phyloP scores from a whole-genome alignment of 2,329 filamentous ascomycete species.

The Incumbomyces delicatus region DNA sequence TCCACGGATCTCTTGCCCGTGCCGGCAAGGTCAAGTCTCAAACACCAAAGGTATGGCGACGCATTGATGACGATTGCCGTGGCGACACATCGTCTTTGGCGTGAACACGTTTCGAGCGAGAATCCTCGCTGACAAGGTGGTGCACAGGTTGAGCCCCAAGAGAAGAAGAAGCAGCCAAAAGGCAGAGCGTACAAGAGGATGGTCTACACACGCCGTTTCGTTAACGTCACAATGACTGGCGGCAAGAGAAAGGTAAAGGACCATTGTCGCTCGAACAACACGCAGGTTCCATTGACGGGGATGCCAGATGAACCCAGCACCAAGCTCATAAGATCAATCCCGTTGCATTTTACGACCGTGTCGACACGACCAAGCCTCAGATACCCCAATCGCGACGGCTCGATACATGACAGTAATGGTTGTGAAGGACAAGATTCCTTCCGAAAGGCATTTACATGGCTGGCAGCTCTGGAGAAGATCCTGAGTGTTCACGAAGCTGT shows the following conservation, averaged over 20 bases:
- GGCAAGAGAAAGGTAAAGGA: constrained; percentile 79
- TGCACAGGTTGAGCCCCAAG: constrained; percentile 67
- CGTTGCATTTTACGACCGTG: not conserved
- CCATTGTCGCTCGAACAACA: not conserved
- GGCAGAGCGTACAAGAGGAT: constrained; percentile 96
- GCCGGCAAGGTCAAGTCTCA: constrained; percentile 95
- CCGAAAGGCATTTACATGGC: not conserved
- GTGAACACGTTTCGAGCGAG: not conserved
- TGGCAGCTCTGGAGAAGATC: constrained; percentile 1
- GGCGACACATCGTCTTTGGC: not conserved
- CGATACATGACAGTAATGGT: not conserved
- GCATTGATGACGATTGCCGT: not conserved
- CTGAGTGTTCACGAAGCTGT: not conserved
- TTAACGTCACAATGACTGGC: constrained; percentile 93
- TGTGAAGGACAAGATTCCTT: not conserved
- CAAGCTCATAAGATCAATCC: constrained; percentile 51
- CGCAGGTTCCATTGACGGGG: no score
- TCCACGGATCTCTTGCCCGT: constrained; percentile 84
- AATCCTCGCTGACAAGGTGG: not conserved
- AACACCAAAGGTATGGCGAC: constrained; percentile 67
- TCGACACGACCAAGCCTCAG: not conserved
- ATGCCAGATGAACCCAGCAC: constrained; percentile 75
- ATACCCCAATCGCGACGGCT: not conserved
- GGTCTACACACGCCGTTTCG: constrained; percentile 93
- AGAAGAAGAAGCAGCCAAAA: constrained; percentile 97